A percentile compares a stretch with the other conserved stretches of the same genome.
These are phyloP conservation scores for Vigna nakashimae DNA, from an alignment of 306 rosid species.

Conservation along the genomic window DNA sequence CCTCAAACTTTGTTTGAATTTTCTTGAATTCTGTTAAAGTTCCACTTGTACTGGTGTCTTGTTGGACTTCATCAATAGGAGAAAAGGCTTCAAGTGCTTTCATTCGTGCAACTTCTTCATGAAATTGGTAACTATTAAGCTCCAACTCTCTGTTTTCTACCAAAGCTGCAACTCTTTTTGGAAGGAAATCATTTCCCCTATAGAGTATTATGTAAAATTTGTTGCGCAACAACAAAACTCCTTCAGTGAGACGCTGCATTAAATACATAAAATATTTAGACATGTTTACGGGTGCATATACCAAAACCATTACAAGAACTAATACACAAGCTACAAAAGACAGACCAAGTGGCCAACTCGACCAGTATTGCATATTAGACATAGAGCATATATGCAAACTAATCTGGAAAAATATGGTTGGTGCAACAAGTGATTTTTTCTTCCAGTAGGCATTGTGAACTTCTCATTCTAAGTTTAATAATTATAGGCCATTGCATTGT, in stretches of 20 bases:
- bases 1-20: constrained; percentile 51
- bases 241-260: constrained; percentile 84
- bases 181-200: constrained; percentile 91
- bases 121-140: constrained; percentile 62
- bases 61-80: constrained; percentile 50
- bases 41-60: constrained; percentile 59
- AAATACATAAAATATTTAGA: constrained; percentile 35
- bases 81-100: constrained; percentile 58
- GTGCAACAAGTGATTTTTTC: not conserved
- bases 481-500: not conserved
- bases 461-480: not conserved
- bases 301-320: constrained; percentile 12
- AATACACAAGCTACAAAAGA: constrained; percentile 28
- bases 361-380: constrained; percentile 1
- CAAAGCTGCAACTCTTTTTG: constrained; percentile 58
- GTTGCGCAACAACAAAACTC: constrained; percentile 79
- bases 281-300: constrained; percentile 9
- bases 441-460: constrained; percentile 4
- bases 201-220: constrained; percentile 74
- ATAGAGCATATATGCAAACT: constrained; percentile 20
- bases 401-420: constrained; percentile 5
- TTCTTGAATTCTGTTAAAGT: constrained; percentile 71
- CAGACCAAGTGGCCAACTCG: not conserved
- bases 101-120: constrained; percentile 72
- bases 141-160: constrained; percentile 70